Evolutionary conservation across 768 basidiomycete species (phyloP).

Genomic region (Phaeotremella fagi): DNA sequence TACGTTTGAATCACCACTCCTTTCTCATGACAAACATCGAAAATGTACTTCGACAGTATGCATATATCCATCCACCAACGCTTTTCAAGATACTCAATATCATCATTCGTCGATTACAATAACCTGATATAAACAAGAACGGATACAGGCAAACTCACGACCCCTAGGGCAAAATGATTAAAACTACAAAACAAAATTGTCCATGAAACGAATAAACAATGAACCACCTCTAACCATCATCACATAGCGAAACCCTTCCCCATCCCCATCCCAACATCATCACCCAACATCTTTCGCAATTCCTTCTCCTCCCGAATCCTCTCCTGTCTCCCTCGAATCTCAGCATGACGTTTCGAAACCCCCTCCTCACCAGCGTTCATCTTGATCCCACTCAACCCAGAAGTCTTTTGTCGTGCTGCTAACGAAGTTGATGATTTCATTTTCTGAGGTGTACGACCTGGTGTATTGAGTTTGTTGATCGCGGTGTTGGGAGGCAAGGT

Average conservation of each 20-base stretch:
- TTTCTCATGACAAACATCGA: background rate
- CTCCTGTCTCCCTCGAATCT: conserved; percentile 32
- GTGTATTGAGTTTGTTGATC: conserved; percentile 18
- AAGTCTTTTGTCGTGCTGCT: background rate
- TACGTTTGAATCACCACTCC: conserved; percentile 57
- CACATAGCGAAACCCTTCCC: background rate
- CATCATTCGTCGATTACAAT: no score
- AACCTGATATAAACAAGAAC: background rate
- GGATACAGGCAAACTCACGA: background rate
- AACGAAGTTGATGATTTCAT: background rate
- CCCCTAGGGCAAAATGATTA: background rate
- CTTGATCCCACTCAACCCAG: conserved; percentile 31
- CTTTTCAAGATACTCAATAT: background rate
- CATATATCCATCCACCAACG: background rate
- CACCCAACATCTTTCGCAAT: conserved; percentile 31
- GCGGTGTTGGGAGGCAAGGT: background rate
- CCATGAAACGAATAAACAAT: background rate
- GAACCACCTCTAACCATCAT: background rate
- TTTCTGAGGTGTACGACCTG: conserved; percentile 6
- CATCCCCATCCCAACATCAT: background rate
- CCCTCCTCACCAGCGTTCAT: conserved; percentile 28
- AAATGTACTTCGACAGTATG: background rate
- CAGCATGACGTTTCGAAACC: conserved; percentile 17
- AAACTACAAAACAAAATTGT: no score
- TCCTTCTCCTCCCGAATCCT: conserved; percentile 31